Evolutionary conservation across 768 basidiomycete genomes (phyloP).

Genomic region (Russula vinacea): DNA sequence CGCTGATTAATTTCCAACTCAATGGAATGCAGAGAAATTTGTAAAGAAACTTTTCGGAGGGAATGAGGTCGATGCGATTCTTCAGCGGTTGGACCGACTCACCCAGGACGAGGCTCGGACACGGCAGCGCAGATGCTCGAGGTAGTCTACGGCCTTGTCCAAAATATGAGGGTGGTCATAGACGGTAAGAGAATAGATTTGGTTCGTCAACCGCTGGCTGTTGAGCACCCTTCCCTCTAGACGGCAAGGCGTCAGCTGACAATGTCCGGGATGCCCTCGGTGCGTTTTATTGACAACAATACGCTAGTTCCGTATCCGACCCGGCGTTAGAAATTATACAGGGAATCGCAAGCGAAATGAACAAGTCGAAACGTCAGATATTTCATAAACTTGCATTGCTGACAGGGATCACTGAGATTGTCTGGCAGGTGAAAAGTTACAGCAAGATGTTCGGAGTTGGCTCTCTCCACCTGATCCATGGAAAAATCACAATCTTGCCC

Average conservation of each 20-base stretch:
- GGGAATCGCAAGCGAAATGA: neutral
- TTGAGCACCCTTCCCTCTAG: neutral
- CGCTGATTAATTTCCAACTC: neutral
- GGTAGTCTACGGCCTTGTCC: neutral
- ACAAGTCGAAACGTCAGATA: neutral
- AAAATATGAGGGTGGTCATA: neutral
- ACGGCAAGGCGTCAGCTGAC: neutral
- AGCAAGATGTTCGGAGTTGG: neutral
- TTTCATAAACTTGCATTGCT: neutral
- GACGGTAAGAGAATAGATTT: neutral
- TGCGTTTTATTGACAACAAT: neutral
- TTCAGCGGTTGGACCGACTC: slow-evolving; percentile 1
- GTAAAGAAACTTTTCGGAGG: neutral
- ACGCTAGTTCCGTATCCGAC: neutral
- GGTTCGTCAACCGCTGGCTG: neutral
- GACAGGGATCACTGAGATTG: neutral
- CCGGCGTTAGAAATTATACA: neutral
- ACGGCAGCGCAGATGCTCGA: neutral
- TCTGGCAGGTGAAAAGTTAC: neutral
- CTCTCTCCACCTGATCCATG: slow-evolving; percentile 9
- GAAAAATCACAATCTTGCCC: neutral
- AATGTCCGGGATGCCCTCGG: neutral
- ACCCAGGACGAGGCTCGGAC: slow-evolving; percentile 1
- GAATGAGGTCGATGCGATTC: neutral
- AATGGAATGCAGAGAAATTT: neutral